A percentile compares a stretch with the other conserved stretches of the same genome.
Evolutionary conservation across 2,329 filamentous ascomycete species (phyloP).

Genomic region (Microdochium trichocladiopsis): DNA sequence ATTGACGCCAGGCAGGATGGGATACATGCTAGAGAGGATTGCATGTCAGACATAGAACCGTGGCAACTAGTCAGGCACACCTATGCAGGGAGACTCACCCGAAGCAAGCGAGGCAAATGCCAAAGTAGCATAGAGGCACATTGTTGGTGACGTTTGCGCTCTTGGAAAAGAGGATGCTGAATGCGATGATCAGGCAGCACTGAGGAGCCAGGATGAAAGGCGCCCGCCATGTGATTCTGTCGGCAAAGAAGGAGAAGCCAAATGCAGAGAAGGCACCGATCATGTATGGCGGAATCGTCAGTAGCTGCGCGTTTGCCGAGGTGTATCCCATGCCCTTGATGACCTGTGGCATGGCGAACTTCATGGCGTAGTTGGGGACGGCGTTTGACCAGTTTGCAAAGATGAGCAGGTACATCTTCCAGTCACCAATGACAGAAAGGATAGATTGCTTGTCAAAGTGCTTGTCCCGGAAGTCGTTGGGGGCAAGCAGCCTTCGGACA

Average conservation of each 20-base stretch:
- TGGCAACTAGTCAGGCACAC: not conserved
- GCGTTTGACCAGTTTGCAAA: slow-evolving; percentile 35
- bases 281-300: slow-evolving; percentile 26
- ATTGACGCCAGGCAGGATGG: slow-evolving; percentile 30
- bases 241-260: slow-evolving; percentile 24
- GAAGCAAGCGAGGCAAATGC: slow-evolving; percentile 30
- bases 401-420: slow-evolving; percentile 36
- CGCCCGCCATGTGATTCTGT: slow-evolving; percentile 28
- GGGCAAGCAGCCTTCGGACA: slow-evolving; percentile 15
- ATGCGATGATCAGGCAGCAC: slow-evolving; percentile 23
- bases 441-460: slow-evolving; percentile 24
- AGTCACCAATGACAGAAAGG: slow-evolving; percentile 34
- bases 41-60: too few relatives aligned
- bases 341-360: slow-evolving; percentile 19
- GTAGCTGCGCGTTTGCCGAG: slow-evolving; percentile 13
- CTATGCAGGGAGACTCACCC: slow-evolving; percentile 9
- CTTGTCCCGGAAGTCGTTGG: slow-evolving; percentile 15
- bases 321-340: slow-evolving; percentile 25
- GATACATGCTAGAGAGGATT: slow-evolving; percentile 28
- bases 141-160: slow-evolving; percentile 28
- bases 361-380: slow-evolving; percentile 22
- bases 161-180: slow-evolving; percentile 26
- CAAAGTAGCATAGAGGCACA: slow-evolving; percentile 33
- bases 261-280: slow-evolving; percentile 23
- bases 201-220: slow-evolving; percentile 28